Base-by-base conservation (phyloP, 2,329 filamentous ascomycete species). In the Aureobasidium sp. region DNA sequence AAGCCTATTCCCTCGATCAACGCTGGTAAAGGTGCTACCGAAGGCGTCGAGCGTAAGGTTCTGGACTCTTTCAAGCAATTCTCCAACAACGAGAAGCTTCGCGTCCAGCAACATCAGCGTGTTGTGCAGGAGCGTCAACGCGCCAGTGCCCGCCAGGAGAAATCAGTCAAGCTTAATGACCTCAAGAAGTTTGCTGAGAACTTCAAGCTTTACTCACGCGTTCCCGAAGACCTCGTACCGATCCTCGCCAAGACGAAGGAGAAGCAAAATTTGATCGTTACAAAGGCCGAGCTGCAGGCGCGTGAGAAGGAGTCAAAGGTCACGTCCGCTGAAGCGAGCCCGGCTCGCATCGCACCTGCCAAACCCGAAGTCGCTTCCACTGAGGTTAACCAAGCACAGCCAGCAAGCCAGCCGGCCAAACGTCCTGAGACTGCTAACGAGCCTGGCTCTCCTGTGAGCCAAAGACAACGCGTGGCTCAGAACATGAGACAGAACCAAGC, bases 221-320 rank as follows among this genome's bases (percentile, higher is more conserved):
- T 99, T 12, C 94, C 94, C 1, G 87, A 84, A 57, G 94, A 99
- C 74, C 78, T 99, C 39, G 92, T 99, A 32, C 88, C 90, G 1
- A 99, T 99, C 67, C 88, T 99, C 64, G 93, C 94, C 63, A 99
- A 97, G 73, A 94, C 99, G 72, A 92, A 92, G n/a, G 83, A 80
- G 50, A 99, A 97, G 78, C 94, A 97, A 75, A 87, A 92, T 70
- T 86, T 92, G 71, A 97, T 99, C 66, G 88, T 96, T 70, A 88
- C 92, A 69, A 95, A 92, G 74, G 91, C 91, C 1, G 85, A 90
- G 64, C 84, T 86, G 70, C 88, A 93, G 67, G 87, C 86, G 2
- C 86, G 90, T 62, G 77, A 81, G 48, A 69, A 71, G 78, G 71
- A 83, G 65, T 66, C 71, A 50, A 76, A 76, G 65, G 67, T 77